Evolutionary conservation across 2,329 filamentous ascomycete genomes (phyloP).

Genomic region (Fusarium euwallaceae): DNA sequence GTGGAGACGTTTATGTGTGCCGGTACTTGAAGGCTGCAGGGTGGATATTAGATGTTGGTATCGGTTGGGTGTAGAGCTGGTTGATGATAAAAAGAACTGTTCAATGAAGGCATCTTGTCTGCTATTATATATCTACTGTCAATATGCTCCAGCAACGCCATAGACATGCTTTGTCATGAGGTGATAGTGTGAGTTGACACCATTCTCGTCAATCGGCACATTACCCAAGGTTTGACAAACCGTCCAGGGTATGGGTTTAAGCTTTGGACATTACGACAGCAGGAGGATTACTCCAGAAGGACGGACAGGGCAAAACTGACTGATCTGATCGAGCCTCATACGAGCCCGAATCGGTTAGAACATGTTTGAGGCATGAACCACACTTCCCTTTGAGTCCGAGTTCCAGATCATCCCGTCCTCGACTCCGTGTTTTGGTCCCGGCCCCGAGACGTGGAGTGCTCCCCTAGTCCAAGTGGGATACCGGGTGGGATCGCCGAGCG

Average conservation of each 20-base stretch:
- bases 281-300: background rate
- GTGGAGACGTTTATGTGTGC: background rate
- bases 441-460: background rate
- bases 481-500: conserved; percentile 29
- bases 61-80: background rate
- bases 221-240: background rate
- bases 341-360: background rate
- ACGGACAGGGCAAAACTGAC: background rate
- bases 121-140: background rate
- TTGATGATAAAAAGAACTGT: background rate
- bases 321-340: background rate
- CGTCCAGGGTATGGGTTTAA: background rate
- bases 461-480: conserved; percentile 18
- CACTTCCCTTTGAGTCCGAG: background rate
- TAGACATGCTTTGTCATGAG: conserved; percentile 1
- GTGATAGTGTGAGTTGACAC: conserved; percentile 2
- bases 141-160: background rate
- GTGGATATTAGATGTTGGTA: background rate
- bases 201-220: background rate
- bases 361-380: background rate
- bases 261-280: background rate
- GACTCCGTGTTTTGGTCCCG: background rate
- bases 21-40: background rate
- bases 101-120: background rate
- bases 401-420: background rate